phyloP scores from a whole-genome alignment of 495 filamentous ascomycete species.

The Penicillium ucsense region DNA sequence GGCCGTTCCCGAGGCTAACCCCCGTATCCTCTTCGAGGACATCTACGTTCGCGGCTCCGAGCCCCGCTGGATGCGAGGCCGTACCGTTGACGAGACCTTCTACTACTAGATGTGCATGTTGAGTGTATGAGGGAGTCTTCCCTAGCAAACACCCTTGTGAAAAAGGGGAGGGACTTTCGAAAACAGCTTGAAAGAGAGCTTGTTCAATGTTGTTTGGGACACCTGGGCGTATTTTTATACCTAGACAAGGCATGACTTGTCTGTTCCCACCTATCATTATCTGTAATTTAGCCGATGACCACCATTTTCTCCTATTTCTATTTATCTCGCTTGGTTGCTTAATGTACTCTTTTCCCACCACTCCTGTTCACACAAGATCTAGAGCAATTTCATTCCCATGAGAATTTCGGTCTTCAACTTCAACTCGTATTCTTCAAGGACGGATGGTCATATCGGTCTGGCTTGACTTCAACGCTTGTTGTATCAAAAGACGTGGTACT shows the following conservation, averaged over 20 bases:
- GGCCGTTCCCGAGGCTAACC: constrained; percentile 61
- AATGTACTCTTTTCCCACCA: no score
- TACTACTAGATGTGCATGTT: constrained; percentile 52
- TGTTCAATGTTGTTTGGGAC: constrained; percentile 1
- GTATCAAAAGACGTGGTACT: no score
- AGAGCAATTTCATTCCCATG: no score
- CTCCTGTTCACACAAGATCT: no score
- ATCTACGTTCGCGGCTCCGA: constrained; percentile 91
- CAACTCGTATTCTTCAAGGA: no score
- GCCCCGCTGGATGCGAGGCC: constrained; percentile 81
- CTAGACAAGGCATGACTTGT: constrained; percentile 8
- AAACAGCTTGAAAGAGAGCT: constrained; percentile 7
- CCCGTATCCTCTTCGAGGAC: constrained; percentile 86
- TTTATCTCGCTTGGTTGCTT: neutral
- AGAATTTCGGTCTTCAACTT: no score
- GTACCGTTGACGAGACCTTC: constrained; percentile 86
- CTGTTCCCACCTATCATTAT: constrained; percentile 20
- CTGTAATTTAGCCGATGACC: constrained; percentile 30
- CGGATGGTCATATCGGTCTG: no score
- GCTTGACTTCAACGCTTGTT: no score
- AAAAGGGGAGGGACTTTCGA: neutral
- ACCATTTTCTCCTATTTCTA: constrained; percentile 10
- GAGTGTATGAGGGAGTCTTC: neutral
- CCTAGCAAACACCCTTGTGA: neutral
- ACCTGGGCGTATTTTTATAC: constrained; percentile 2